These are phyloP conservation scores for Solanum corneliomulleri DNA, from an alignment of 257 asterid species.

Conservation along the genomic window DNA sequence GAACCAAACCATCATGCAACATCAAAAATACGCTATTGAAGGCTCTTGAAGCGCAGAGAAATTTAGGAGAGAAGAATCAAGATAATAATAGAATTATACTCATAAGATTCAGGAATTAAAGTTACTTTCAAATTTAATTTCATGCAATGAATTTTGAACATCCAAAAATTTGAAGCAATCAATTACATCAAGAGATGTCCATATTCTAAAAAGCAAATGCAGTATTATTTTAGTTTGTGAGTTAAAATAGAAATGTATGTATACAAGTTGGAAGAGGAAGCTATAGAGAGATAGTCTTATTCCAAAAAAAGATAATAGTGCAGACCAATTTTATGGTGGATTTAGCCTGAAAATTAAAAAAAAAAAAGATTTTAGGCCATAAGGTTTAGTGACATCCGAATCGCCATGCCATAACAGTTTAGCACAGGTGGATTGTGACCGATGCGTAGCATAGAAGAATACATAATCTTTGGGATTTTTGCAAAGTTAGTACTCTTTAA, in stretches of 20 bases:
- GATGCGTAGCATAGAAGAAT: conserved; percentile 39
- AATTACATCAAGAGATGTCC: neutral
- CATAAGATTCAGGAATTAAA: neutral
- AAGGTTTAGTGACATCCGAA: neutral
- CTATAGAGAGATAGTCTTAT: neutral
- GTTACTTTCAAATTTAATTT: neutral
- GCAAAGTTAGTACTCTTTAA: conserved; percentile 27
- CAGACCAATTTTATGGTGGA: neutral
- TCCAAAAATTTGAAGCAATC: neutral
- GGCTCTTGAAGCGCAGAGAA: neutral
- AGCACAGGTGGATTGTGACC: conserved; percentile 25
- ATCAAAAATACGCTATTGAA: neutral
- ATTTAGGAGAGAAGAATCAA: neutral
- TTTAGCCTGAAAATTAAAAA: neutral
- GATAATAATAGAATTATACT: neutral
- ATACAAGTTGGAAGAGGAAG: neutral
- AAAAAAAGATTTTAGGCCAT: conserved; percentile 21
- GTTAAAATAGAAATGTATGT: neutral
- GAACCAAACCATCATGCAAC: neutral
- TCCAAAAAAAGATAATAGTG: neutral
- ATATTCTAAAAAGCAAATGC: neutral
- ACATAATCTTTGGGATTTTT: conserved; percentile 24
- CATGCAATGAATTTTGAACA: neutral
- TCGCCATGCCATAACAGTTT: conserved; percentile 28
- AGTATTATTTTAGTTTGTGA: neutral